These are phyloP conservation scores for Diaporthe sp. DNA, from an alignment of 2,329 filamentous ascomycete species.

Conservation along the genomic window DNA sequence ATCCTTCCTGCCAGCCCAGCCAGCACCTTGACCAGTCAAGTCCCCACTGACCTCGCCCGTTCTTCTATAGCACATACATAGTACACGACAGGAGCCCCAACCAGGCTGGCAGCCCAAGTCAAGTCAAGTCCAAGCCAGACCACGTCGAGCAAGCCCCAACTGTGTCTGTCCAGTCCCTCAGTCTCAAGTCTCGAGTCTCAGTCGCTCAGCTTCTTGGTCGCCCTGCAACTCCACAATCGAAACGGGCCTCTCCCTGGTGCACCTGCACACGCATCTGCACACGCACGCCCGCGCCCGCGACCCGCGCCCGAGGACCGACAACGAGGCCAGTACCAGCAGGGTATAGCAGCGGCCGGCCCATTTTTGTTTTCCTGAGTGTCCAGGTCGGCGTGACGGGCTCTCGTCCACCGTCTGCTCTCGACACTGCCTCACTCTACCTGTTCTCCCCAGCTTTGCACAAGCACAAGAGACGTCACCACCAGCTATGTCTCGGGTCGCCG, in stretches of 20 bases:
- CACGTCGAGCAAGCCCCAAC: neutral
- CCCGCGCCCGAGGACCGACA: constrained; percentile 7
- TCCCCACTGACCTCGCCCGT: neutral
- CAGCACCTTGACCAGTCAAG: constrained; percentile 2
- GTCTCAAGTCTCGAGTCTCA: neutral
- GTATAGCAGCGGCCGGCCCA: constrained; percentile 9
- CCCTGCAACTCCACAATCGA: neutral
- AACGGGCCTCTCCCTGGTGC: constrained; percentile 25
- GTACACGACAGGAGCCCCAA: neutral
- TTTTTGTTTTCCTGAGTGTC: neutral
- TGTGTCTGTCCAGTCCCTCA: neutral
- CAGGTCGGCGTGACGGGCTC: constrained; percentile 6
- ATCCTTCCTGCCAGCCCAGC: neutral
- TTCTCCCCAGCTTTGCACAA: constrained; percentile 4
- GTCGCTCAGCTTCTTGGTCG: neutral
- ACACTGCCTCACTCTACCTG: constrained; percentile 17
- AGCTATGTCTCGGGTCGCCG: constrained; percentile 40
- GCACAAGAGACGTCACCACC: constrained; percentile 34
- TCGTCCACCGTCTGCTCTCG: neutral
- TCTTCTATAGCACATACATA: neutral
- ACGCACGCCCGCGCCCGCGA: constrained; percentile 5
- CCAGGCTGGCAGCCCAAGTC: neutral
- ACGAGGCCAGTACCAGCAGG: constrained; percentile 17
- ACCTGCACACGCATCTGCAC: neutral
- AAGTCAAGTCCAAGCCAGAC: neutral